phyloP scores from a whole-genome alignment of 2,329 filamentous ascomycete genomes.

The Penicillium digitatum region DNA sequence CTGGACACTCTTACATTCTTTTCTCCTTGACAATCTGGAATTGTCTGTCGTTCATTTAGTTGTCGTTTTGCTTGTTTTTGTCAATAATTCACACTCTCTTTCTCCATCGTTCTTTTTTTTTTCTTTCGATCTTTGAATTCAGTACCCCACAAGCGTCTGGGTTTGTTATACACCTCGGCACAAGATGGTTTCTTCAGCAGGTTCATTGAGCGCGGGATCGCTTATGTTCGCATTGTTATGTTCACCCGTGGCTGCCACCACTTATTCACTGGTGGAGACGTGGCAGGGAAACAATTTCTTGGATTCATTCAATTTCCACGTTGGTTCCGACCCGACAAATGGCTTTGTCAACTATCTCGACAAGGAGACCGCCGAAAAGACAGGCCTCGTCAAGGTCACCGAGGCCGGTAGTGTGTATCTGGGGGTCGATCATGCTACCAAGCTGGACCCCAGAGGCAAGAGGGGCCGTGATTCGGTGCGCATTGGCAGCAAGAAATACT shows the following conservation, averaged over 20 bases:
- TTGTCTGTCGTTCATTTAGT: slow-evolving; percentile 20
- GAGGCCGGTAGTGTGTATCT: slow-evolving; percentile 40
- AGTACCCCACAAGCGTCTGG: not conserved
- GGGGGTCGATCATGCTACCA: slow-evolving; percentile 43
- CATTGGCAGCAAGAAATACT: slow-evolving; percentile 44
- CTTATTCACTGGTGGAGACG: slow-evolving; percentile 40
- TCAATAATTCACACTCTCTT: slow-evolving; percentile 4
- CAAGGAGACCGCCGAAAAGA: slow-evolving; percentile 37
- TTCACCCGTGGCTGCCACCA: slow-evolving; percentile 22
- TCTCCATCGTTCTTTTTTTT: too few relatives aligned
- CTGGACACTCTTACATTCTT: slow-evolving; percentile 19
- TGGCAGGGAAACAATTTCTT: slow-evolving; percentile 49
- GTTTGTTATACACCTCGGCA: not conserved
- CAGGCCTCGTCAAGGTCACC: slow-evolving; percentile 36
- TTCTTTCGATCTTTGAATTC: not conserved
- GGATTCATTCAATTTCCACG: slow-evolving; percentile 49
- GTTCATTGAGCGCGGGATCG: slow-evolving; percentile 31
- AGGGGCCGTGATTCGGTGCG: slow-evolving; percentile 45
- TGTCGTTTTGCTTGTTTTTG: slow-evolving; percentile 8
- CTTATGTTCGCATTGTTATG: slow-evolving; percentile 30
- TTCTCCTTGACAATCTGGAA: slow-evolving; percentile 22
- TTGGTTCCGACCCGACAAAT: slow-evolving; percentile 46
- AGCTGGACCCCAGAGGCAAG: slow-evolving; percentile 31
- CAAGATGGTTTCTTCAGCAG: slow-evolving; percentile 29
- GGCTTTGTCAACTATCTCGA: slow-evolving; percentile 51